These are phyloP conservation scores for Pinus albicaulis DNA, from an alignment of 75 land plant species.

Conservation along the genomic window DNA sequence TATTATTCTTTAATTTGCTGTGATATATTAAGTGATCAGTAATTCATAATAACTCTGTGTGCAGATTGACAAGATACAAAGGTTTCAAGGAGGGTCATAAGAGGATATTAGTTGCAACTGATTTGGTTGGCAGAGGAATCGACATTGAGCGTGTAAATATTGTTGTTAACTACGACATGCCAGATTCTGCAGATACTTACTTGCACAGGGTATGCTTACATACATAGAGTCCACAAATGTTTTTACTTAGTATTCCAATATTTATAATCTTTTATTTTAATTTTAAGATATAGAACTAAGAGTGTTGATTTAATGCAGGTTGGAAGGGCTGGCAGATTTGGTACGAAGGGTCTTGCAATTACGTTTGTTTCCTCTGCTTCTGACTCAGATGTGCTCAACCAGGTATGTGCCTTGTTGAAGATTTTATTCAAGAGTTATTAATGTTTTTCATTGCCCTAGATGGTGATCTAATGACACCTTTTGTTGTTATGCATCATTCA, in stretches of 20 bases:
- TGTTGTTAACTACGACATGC: slow-evolving; percentile 99
- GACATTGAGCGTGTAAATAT: slow-evolving; percentile 99
- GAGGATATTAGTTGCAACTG: slow-evolving; percentile 97
- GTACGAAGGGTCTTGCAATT: slow-evolving; percentile 97
- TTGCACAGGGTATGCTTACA: slow-evolving; percentile 79
- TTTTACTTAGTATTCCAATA: background rate
- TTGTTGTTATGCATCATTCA: background rate
- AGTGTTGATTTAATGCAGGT: slow-evolving; percentile 42
- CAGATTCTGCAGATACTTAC: slow-evolving; percentile 98
- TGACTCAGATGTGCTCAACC: slow-evolving; percentile 93
- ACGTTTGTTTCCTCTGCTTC: slow-evolving; percentile 95
- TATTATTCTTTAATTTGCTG: background rate
- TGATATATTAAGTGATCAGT: background rate
- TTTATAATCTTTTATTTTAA: background rate
- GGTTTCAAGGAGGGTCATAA: slow-evolving; percentile 98
- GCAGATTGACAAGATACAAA: slow-evolving; percentile 90
- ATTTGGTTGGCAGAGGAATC: slow-evolving; percentile 96
- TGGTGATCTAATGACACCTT: background rate
- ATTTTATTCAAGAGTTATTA: background rate
- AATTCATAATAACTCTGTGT: background rate
- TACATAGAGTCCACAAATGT: background rate
- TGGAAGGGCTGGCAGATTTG: slow-evolving; percentile 98
- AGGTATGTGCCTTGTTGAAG: slow-evolving; percentile 34
- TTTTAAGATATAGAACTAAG: background rate
- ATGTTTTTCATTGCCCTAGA: background rate